A percentile compares a stretch with the other conserved stretches of the same genome.
These are phyloP conservation scores for Verruconis gallopava DNA, from an alignment of 2,329 filamentous ascomycete genomes.

Conservation along the genomic window DNA sequence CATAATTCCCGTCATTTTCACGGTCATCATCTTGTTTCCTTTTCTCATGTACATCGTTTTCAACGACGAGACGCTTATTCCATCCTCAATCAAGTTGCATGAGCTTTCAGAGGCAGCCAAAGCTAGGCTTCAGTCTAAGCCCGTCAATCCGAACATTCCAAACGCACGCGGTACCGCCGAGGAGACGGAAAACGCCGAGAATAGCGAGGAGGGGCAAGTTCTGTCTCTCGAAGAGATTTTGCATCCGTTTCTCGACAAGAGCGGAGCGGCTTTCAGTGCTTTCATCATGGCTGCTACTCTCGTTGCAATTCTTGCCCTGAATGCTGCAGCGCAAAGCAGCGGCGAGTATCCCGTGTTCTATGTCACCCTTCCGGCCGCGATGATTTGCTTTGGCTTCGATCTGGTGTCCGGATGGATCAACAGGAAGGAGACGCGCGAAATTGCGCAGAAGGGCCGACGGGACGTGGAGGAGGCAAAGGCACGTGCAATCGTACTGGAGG, in stretches of 20 bases:
- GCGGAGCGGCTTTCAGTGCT: slow-evolving; percentile 50
- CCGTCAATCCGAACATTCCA: slow-evolving; percentile 62
- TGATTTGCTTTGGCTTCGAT: slow-evolving; percentile 58
- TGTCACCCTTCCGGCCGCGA: slow-evolving; percentile 55
- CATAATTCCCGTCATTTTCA: slow-evolving; percentile 58
- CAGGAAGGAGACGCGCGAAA: slow-evolving; percentile 48
- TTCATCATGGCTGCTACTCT: slow-evolving; percentile 55
- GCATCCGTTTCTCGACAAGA: slow-evolving; percentile 60
- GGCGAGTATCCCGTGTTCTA: slow-evolving; percentile 49
- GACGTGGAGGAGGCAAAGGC: slow-evolving; percentile 34
- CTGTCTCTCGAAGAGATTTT: slow-evolving; percentile 59
- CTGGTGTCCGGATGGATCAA: slow-evolving; percentile 49
- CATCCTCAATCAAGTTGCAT: slow-evolving; percentile 53
- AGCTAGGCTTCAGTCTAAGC: slow-evolving; percentile 29
- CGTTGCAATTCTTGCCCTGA: slow-evolving; percentile 51
- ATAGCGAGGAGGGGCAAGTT: slow-evolving; percentile 39
- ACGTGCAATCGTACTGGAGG: slow-evolving; percentile 24
- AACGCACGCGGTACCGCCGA: slow-evolving; percentile 43
- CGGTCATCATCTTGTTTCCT: slow-evolving; percentile 54
- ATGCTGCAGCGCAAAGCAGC: slow-evolving; percentile 42
- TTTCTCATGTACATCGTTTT: slow-evolving; percentile 60
- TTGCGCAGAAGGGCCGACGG: slow-evolving; percentile 43
- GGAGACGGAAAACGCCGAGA: slow-evolving; percentile 36
- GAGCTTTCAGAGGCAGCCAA: slow-evolving; percentile 47
- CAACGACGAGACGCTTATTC: slow-evolving; percentile 49